These are phyloP conservation scores for Pichia sp. DNA, from an alignment of 1,139 yeast species.

Conservation along the genomic window DNA sequence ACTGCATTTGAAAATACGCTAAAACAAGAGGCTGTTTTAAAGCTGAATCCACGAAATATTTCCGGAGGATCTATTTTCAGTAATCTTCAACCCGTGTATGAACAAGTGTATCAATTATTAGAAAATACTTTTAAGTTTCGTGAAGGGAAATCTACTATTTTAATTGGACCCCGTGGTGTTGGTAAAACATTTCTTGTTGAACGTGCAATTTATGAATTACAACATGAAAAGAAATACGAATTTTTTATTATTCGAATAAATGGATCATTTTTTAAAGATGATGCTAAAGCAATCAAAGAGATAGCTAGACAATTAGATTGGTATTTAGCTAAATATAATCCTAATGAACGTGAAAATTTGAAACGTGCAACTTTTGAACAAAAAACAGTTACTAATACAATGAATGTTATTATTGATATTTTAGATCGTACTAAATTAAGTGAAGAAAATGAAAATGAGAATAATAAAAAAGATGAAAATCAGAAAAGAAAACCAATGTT, in stretches of 20 bases:
- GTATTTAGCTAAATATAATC: slow-evolving; percentile 25
- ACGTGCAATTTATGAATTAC: slow-evolving; percentile 47
- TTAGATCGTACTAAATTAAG: slow-evolving; percentile 36
- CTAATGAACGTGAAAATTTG: slow-evolving; percentile 8
- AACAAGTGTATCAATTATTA: slow-evolving; percentile 50
- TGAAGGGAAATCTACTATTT: slow-evolving; percentile 75
- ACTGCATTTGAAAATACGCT: background rate
- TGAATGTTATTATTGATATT: slow-evolving; percentile 42
- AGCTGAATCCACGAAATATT: slow-evolving; percentile 13
- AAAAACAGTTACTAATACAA: slow-evolving; percentile 47
- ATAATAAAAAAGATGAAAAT: slow-evolving; percentile 8
- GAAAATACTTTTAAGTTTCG: slow-evolving; percentile 60
- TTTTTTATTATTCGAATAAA: slow-evolving; percentile 61
- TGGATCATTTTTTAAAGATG: slow-evolving; percentile 72
- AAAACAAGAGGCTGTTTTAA: slow-evolving; percentile 4
- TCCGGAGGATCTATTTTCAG: background rate
- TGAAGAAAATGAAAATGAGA: slow-evolving; percentile 18
- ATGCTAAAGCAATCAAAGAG: slow-evolving; percentile 71
- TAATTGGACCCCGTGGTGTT: slow-evolving; percentile 74
- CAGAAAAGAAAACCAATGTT: slow-evolving; percentile 22
- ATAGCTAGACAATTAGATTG: slow-evolving; percentile 77
- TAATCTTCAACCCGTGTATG: slow-evolving; percentile 31
- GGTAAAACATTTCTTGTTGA: slow-evolving; percentile 71
- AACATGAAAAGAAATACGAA: slow-evolving; percentile 31
- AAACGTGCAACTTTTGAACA: slow-evolving; percentile 34